Conservation (phyloP, 371 early-diverging fungal genomes). For the Chytridium lagenaria region DNA sequence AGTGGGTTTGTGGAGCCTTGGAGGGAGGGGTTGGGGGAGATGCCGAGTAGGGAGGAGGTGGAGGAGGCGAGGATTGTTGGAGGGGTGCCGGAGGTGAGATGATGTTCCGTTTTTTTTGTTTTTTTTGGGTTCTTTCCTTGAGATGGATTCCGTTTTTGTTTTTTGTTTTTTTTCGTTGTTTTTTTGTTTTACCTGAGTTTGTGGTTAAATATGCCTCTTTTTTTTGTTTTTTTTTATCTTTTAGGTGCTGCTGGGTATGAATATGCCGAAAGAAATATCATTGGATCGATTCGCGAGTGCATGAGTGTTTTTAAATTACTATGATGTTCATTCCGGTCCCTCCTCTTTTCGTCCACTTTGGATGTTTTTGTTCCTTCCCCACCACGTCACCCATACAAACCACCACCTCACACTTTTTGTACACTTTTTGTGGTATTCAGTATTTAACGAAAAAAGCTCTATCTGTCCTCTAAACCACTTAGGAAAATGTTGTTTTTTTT, state of each 20-base stretch:
- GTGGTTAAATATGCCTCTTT: not conserved
- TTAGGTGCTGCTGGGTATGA: not conserved
- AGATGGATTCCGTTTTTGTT: not conserved
- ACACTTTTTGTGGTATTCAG: too few species aligned
- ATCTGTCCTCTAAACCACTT: too few species aligned
- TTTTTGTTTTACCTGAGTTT: not conserved
- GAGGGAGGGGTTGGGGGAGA: not conserved
- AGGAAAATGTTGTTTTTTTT: too few species aligned
- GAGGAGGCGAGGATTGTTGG: not conserved
- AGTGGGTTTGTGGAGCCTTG: not conserved
- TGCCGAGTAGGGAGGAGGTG: not conserved
- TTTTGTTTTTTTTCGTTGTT: not conserved
- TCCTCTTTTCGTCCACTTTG: too few species aligned
- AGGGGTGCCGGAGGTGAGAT: not conserved
- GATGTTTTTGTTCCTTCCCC: too few species aligned
- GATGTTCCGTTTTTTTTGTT: not conserved
- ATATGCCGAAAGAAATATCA: not conserved
- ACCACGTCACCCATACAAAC: too few species aligned
- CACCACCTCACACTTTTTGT: too few species aligned
- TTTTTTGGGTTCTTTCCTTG: not conserved
- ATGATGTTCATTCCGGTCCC: too few species aligned
- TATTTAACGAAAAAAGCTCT: too few species aligned
- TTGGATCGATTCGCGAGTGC: not conserved
- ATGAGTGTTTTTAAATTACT: too few species aligned
- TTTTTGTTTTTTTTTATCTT: not conserved